Evolutionary conservation across 345 rosid species (phyloP).

Genomic region (Eucalyptus polyanthemos): DNA sequence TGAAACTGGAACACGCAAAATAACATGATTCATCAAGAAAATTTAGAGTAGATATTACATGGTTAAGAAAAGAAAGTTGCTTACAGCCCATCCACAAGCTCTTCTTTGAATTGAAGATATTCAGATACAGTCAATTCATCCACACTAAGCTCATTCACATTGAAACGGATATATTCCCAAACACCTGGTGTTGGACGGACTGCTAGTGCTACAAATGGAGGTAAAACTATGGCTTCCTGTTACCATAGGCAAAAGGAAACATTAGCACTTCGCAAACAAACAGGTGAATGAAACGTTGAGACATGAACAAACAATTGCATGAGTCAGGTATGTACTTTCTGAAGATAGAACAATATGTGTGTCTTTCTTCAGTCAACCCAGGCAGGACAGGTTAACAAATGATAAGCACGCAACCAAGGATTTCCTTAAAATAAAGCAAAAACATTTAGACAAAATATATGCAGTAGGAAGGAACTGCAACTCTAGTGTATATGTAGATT

Average conservation of each 20-base stretch:
- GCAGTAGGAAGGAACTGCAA: background rate
- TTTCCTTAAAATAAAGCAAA: background rate
- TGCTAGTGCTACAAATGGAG: conserved; percentile 87
- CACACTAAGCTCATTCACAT: conserved; percentile 69
- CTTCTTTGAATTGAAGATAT: conserved; percentile 86
- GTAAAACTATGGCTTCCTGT: conserved; percentile 89
- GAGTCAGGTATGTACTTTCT: background rate
- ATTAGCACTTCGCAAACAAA: background rate
- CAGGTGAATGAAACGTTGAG: background rate
- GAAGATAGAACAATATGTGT: background rate
- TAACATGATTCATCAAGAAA: background rate
- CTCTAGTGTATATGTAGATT: background rate
- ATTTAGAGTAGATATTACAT: background rate
- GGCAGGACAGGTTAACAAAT: background rate
- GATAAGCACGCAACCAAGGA: background rate
- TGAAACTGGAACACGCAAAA: background rate
- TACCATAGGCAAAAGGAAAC: background rate
- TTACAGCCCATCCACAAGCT: conserved; percentile 72
- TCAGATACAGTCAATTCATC: conserved; percentile 72
- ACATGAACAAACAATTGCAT: background rate
- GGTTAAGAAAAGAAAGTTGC: background rate
- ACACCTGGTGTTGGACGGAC: conserved; percentile 95
- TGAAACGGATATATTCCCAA: conserved; percentile 94
- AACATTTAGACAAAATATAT: background rate
- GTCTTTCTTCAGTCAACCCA: background rate